A percentile compares a stretch with the other conserved stretches of the same genome.
phyloP scores from a whole-genome alignment of 805 yeast genomes.

The Sugiyamaella marilandica region DNA sequence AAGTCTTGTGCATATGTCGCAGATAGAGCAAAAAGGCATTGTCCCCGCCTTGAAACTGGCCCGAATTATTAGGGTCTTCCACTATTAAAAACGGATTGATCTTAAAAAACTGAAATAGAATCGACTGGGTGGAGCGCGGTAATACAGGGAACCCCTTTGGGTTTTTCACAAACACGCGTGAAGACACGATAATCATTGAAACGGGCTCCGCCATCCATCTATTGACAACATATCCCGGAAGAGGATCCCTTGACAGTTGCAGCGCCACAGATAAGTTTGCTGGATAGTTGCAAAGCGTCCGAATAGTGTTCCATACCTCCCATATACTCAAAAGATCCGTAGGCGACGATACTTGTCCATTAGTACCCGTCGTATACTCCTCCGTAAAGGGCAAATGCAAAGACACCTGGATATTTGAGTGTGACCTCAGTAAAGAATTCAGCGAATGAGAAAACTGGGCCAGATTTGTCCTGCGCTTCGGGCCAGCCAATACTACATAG shows the following conservation, averaged over 20 bases:
- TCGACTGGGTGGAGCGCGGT: constrained; percentile 50
- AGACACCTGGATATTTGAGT: constrained; percentile 29
- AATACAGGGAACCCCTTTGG: constrained; percentile 62
- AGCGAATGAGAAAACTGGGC: constrained; percentile 46
- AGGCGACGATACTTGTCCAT: constrained; percentile 27
- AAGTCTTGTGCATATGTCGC: constrained; percentile 21
- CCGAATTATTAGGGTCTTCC: constrained; percentile 32
- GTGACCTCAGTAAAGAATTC: constrained; percentile 30
- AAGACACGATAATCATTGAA: constrained; percentile 50
- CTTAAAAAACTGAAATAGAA: constrained; percentile 43
- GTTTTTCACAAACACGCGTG: constrained; percentile 53
- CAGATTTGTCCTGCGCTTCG: constrained; percentile 50
- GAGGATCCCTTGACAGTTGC: constrained; percentile 61
- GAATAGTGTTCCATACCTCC: constrained; percentile 69
- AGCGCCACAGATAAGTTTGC: constrained; percentile 61
- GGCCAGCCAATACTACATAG: constrained; percentile 59
- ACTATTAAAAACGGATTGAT: constrained; percentile 43
- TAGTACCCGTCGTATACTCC: constrained; percentile 32
- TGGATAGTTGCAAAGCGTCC: constrained; percentile 52
- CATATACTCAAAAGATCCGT: constrained; percentile 53
- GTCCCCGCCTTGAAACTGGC: constrained; percentile 24
- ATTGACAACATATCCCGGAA: constrained; percentile 46
- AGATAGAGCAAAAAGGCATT: constrained; percentile 23
- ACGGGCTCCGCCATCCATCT: constrained; percentile 72
- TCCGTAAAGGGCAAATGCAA: constrained; percentile 33